Base-by-base conservation (phyloP, 768 basidiomycete genomes). In the Auriscalpium microsporum region DNA sequence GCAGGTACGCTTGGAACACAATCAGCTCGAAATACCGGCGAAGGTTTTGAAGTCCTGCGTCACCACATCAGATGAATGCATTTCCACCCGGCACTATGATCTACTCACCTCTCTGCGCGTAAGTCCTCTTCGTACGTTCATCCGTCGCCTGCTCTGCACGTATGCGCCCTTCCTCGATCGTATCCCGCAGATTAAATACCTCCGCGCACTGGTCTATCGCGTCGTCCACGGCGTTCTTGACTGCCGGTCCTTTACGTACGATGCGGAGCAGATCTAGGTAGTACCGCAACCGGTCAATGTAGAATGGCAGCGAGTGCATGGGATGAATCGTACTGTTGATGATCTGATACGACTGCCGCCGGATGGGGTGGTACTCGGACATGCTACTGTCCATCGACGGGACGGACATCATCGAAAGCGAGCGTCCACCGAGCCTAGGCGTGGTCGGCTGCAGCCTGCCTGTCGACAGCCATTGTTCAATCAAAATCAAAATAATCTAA, bases 1-100 rank as follows among this genome's bases (percentile, higher is more conserved):
- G 87, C 14, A 95, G 75, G 65, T 94, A 95, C 1, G 93, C 84
- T 66, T 94, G 90, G 75, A 94, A 95, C 34, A 92, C 77, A 52
- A 94, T 83, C 17, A 95, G 77, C 62, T 85, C 82, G 55, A 91
- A 93, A 68, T 94, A 94, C 53, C 89, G 81, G 49, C 86, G 78
- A 13, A 98, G 76, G 61, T 90, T 88, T 49, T 88, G 85, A 28
- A 94, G 67, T 3, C 88, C 89, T 87, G 62, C 37, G 51, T 3
- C 17, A 51, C 54, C 19, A 54, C 35, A 23, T 57, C 47, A 58
- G 56, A 17, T 61, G 44, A 54, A 28, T n/a, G 49, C 50, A 52
- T 28, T 4, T 21, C 23, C 13, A 8, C n/a, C 54, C 23, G 21
- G 44, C 21, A 34, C 40, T 3, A 21, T 21, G 14, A 23, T 10